Base-by-base conservation (phyloP, 768 basidiomycete species). In the Boletus reticuloceps region DNA sequence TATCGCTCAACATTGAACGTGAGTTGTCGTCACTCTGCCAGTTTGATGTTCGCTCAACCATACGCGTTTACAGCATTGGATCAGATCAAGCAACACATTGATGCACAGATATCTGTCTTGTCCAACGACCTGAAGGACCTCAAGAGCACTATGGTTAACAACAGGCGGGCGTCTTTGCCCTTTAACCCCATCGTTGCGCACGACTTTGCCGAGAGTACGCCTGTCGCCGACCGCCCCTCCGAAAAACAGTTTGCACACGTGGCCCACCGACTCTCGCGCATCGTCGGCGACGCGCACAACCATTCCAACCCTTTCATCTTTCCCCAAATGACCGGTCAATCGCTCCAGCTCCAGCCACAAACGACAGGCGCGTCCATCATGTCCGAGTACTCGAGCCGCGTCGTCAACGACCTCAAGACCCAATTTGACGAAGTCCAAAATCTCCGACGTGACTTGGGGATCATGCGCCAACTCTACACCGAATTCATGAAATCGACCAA, bases 61-160 rank as follows among this genome's bases (percentile, higher is more conserved):
- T 12, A 27, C 39, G 10, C 19, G 36, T 50, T 52, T 56, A 19
- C 63, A 99, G 96, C 94, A 22, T 85, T 98, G 51, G 95, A 99
- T 72, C 96, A 98, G 69, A 96, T 99, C 71, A 98, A 96, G 69
- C 94, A 98, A 66, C 96, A 99, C 69, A 95, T 99, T 61, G 96
- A 99, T 65, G 65, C 84, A 3, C 94, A 96, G 64, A 95, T 99
- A 58, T 85, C 90, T 0, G 76, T 76, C 1, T 76, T 99, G n/a
- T 85, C 91, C 31, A 87, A 88, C 59, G 94, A 98, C 55, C 82
- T 98, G 72, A 93, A 94, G 61, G 95, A 98, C 40, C 81, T 98
- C 62, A 87, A 85, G 64, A 75, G 78, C 3, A 77, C 80, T 4
- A 84, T 98, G 37, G 68, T 78, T 25, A 78, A 72, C 51, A 79